phyloP scores from a whole-genome alignment of 2,329 filamentous ascomycete genomes.

The Cytospora leucostoma region DNA sequence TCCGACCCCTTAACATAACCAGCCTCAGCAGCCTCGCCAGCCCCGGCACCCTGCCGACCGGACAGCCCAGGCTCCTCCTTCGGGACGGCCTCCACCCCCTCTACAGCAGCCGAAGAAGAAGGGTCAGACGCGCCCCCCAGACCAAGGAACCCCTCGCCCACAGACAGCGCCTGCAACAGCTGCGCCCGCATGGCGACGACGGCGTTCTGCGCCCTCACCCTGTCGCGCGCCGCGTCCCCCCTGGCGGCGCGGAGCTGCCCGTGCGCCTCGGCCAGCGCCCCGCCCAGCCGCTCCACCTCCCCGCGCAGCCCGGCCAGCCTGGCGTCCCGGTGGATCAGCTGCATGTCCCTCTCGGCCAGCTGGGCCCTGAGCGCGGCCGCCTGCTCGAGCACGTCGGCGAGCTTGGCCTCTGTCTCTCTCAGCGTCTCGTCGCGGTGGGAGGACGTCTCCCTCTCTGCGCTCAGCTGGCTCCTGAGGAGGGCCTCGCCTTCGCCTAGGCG shows the following conservation, averaged over 20 bases:
- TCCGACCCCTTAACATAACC: not conserved
- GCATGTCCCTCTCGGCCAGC: not conserved
- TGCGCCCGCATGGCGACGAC: conserved; percentile 19
- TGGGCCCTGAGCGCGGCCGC: not conserved
- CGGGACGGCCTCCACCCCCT: not conserved
- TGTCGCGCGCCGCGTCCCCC: not conserved
- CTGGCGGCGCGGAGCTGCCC: not conserved
- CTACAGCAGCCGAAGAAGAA: not conserved
- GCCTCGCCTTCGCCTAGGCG: not conserved
- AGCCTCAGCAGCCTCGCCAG: not conserved
- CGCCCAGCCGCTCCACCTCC: conserved; percentile 8
- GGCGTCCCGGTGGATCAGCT: not conserved
- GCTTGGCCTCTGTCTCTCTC: not conserved
- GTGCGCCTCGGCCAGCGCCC: conserved; percentile 2
- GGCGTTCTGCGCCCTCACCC: conserved; percentile 2
- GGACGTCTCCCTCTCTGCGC: not conserved
- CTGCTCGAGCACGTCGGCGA: not conserved
- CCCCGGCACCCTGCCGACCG: not conserved
- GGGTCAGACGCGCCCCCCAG: not conserved
- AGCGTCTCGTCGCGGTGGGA: not conserved
- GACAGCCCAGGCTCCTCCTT: not conserved
- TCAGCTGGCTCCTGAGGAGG: not conserved
- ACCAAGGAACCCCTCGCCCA: conserved; percentile 24
- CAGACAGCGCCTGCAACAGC: conserved; percentile 16
- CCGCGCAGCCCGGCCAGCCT: not conserved